Base-by-base conservation (phyloP, 2,329 filamentous ascomycete species). In the Beauveria bassiana region DNA sequence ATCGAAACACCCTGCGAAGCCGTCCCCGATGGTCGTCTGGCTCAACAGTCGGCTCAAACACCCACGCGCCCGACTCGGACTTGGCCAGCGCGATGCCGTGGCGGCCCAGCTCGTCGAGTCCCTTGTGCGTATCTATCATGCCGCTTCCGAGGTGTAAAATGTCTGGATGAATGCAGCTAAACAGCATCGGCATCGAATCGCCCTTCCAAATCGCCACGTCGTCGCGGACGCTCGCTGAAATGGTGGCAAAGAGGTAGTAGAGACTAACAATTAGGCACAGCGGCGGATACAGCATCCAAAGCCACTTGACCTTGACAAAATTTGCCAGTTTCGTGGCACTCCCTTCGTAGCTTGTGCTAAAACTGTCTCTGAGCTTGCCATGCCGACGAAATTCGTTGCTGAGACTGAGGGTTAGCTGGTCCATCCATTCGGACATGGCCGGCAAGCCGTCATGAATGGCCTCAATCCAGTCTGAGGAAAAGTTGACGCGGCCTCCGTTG, bases 391-490 rank as follows among this genome's bases (percentile, higher is more conserved):
- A 66, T 55, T 76, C 69, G 47, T 71, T 73, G 38, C 73, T 75
- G 61, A 77, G 67, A 62, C 71, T 74, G 24, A 66, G 65, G 14
- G 72, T 66, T 40, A 76, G 66, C n/a, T 66, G 68, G 5, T 62
- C 40, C 55, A 76, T 72, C 73, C 73, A 76, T 12, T 61, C 56
- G 6, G 66, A 51, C 20, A 74, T 66, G 54, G 72, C 67, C 10
- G 65, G 52, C 14, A 69, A 68, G 5, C 72, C 70, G 53, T 71
- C 71, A 62, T 71, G 73, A 64, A 76, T 71, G 5, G 73, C 73
- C 59, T 75, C 70, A 54, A 69, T 65, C 73, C 72, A 75, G 62
- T 76, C 74, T 2, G 72, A 75, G 8, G 73, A 72, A 61, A 74
- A 74, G 53, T 68, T 68, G 45, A 72, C 59, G 1, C 63, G 62